Base-by-base conservation (phyloP, 2,329 filamentous ascomycete genomes). In the Bipolaris victoriae region DNA sequence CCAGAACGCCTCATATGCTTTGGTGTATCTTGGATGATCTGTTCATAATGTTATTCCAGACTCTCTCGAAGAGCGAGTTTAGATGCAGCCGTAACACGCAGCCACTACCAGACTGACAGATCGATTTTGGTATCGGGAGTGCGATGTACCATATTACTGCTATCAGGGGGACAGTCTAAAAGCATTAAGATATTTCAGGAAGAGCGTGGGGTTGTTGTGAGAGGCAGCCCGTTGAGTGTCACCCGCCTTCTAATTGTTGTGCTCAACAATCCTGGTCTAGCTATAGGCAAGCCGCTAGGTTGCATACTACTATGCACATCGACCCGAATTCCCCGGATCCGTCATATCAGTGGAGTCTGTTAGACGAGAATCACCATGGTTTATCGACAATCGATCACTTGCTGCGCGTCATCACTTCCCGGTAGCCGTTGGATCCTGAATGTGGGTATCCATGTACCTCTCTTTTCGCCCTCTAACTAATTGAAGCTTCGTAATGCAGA, bases 221-320 rank as follows among this genome's bases (percentile, higher is more conserved):
- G 43, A 57, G 43, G 53, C 60, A 52, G 58, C 33, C 55, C 58
- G 61, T 57, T 64, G 56, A 55, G 49, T 49, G 35, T 37, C 39
- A 48, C 56, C 55, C 56, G 51, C 54, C 35, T 16, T 56, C 43
- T 51, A 54, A 55, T 56, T 45, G 57, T 51, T 55, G 61, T 60
- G 58, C 55, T 36, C 57, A 40, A 46, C 41, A 9, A 55, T 44
- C 58, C 65, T 51, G 58, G 57, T 41, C 47, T 43, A 48, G 41
- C 47, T 16, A 41, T 47, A 58, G 58, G 58, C 18, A 57, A 45
- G 47, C 55, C 33, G 58, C 58, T 52, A 53, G 55, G 36, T 47
- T 57, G 46, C 48, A 40, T 57, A 44, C 44, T 57, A 44, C 44
- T 52, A 13, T 31, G 33, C 41, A 31, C 48, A 49, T 52, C 53